Conservation (phyloP, 225 moss, liverwort and hornwort genomes). For the Asterella californica region DNA sequence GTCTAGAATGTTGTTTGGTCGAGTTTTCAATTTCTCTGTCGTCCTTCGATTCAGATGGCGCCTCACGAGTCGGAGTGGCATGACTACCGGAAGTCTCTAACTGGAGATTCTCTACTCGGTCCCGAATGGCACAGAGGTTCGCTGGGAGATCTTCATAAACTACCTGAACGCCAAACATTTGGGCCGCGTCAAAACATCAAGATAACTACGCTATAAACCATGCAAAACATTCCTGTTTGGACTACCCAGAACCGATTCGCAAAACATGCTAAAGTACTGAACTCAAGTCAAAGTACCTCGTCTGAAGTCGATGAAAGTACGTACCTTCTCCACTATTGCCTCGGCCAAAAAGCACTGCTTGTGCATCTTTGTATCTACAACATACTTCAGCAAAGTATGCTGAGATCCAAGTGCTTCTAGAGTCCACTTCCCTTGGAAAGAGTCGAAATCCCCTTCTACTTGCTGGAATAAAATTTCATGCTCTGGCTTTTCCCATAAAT, state of each 20-base stretch:
- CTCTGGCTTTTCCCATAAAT: conserved; percentile 86
- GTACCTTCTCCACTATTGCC: conserved; percentile 93
- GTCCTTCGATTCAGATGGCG: conserved; percentile 14
- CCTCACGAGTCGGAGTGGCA: not conserved
- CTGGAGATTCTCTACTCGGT: conserved; percentile 62
- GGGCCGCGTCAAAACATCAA: not conserved
- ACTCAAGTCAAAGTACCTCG: not conserved
- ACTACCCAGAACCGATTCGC: not conserved
- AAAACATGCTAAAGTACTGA: too few species aligned
- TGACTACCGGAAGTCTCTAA: not conserved
- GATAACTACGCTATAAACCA: not conserved
- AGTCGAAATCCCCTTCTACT: conserved; percentile 95
- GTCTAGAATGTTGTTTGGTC: not conserved
- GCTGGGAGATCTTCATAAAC: conserved; percentile 91
- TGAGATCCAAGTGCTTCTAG: conserved; percentile 85
- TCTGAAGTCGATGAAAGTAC: not conserved
- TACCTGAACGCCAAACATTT: conserved; percentile 42
- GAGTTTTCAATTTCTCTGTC: not conserved
- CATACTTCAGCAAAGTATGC: conserved; percentile 86
- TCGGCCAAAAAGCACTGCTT: conserved; percentile 84
- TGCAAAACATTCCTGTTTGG: not conserved
- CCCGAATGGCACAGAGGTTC: conserved; percentile 86
- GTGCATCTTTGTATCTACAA: conserved; percentile 91
- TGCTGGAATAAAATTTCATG: conserved; percentile 85
- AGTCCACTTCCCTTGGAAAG: conserved; percentile 92